Base-by-base conservation (phyloP, 257 asterid species). In the Verbena officinalis region DNA sequence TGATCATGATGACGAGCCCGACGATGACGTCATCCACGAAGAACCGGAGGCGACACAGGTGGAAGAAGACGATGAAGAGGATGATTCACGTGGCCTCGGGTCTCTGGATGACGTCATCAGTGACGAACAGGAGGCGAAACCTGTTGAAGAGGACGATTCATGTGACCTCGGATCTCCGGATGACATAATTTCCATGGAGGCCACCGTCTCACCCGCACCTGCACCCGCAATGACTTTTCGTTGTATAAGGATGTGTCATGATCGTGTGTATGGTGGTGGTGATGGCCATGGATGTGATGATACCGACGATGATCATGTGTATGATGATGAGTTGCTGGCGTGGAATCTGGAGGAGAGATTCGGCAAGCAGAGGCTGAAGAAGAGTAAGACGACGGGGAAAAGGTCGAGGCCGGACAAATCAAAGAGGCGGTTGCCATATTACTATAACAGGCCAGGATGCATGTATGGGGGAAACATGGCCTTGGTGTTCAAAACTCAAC, bases 241-340 rank as follows among this genome's bases (percentile, higher is more conserved):
- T 36, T 7, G 11, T 36, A 7, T 36, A 9, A 36, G 3, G 40
- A 36, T 36, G 40, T 27, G 7, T 36, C 8, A 27, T 27, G 2
- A 27, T 27, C 44, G 9, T 9, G 4, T 13, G 5, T 45, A 16
- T 1, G 51, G 1, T 46, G 12, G 55, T 17, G 71, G 59, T 23
- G 51, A 60, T 9, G 50, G n/a, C 17, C 17, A 42, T 42, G 17
- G 4, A n/a, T 14, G 13, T 42, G 55, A 20, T 11, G 46, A 45
- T 24, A 58, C 42, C 1, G 49, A 22, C 0, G 67, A 46, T 0
- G 66, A 45, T 0, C 73, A 55, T 10, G 77, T 46, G 59, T 68
- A 48, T 70, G 87, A 84, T 27, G 87, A 84, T 61, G 87, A 84
- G 27, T 63, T 84, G 80, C 72, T 84, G 46, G 84, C 82, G 1